Evolutionary conservation across 2,329 filamentous ascomycete genomes (phyloP).

Genomic region (Ascochyta rabiei): DNA sequence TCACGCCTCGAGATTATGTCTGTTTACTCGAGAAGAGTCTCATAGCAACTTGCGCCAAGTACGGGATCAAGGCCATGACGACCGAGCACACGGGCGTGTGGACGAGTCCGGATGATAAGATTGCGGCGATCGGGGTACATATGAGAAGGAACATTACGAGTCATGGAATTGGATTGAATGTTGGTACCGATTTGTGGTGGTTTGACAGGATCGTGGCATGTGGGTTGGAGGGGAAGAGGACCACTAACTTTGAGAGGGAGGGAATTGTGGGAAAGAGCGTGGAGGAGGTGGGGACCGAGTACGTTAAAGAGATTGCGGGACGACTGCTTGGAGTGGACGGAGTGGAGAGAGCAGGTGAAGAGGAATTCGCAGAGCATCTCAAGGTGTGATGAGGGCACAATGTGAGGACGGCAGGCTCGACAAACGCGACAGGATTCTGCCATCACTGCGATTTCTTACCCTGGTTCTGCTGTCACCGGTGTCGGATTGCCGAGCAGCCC

Average conservation of each 20-base stretch:
- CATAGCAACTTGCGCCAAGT: slow-evolving; percentile 66
- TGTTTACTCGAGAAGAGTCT: slow-evolving; percentile 77
- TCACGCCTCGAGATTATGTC: slow-evolving; percentile 79
- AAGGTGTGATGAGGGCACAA: not conserved
- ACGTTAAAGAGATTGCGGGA: slow-evolving; percentile 50
- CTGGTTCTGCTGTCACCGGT: not conserved
- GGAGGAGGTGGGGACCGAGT: slow-evolving; percentile 47
- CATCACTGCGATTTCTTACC: not conserved
- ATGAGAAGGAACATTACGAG: slow-evolving; percentile 81
- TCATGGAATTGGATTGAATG: slow-evolving; percentile 82
- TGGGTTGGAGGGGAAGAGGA: slow-evolving; percentile 78
- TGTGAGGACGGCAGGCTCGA: not conserved
- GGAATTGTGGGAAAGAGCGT: slow-evolving; percentile 46
- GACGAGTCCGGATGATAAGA: slow-evolving; percentile 66
- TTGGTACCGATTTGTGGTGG: slow-evolving; percentile 68
- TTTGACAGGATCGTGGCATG: slow-evolving; percentile 84
- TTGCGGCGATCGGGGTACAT: slow-evolving; percentile 92
- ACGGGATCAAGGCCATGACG: slow-evolving; percentile 66
- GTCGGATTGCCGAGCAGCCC: slow-evolving; percentile 6
- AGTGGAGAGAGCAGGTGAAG: slow-evolving; percentile 24
- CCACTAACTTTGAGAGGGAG: slow-evolving; percentile 74
- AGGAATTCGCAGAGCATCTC: slow-evolving; percentile 21
- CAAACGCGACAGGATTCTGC: not conserved
- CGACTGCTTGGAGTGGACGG: slow-evolving; percentile 30
- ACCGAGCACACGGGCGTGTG: slow-evolving; percentile 86